phyloP scores from a whole-genome alignment of 1,139 yeast species.

The Pichia sp. region DNA sequence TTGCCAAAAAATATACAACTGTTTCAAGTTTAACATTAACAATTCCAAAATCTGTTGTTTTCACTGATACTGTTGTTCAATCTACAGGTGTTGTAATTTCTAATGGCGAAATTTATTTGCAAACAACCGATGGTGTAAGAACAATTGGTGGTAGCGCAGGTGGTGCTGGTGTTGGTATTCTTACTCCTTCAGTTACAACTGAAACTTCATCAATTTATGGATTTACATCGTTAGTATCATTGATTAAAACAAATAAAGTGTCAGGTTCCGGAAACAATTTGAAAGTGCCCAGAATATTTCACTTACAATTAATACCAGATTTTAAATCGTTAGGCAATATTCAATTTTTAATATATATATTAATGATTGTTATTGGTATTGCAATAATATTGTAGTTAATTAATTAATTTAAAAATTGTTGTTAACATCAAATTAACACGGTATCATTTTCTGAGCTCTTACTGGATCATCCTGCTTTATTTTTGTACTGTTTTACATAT shows the following conservation, averaged over 20 bases:
- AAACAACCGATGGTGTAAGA: constrained; percentile 2
- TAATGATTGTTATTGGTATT: neutral
- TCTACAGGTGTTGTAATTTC: constrained; percentile 20
- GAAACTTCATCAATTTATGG: constrained; percentile 10
- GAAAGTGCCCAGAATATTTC: neutral
- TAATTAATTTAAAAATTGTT: neutral
- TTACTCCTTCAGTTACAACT: neutral
- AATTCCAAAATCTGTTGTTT: constrained; percentile 16
- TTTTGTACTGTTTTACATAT: too few relatives aligned
- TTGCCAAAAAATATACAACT: constrained; percentile 35
- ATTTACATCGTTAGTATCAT: constrained; percentile 13
- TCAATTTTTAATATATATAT: neutral
- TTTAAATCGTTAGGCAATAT: neutral
- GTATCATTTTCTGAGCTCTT: too few relatives aligned
- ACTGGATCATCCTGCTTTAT: too few relatives aligned
- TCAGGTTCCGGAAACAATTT: constrained; percentile 7
- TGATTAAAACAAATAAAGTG: neutral
- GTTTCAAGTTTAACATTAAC: constrained; percentile 30
- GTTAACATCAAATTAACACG: too few relatives aligned
- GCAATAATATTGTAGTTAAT: neutral
- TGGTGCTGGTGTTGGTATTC: too few relatives aligned
- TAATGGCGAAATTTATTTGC: constrained; percentile 14
- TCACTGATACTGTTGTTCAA: constrained; percentile 14
- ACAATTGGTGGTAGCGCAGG: neutral
- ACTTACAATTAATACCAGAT: neutral